Evolutionary conservation across 2,329 filamentous ascomycete species (phyloP).

Genomic region (Ceratocystis eucalypticola): DNA sequence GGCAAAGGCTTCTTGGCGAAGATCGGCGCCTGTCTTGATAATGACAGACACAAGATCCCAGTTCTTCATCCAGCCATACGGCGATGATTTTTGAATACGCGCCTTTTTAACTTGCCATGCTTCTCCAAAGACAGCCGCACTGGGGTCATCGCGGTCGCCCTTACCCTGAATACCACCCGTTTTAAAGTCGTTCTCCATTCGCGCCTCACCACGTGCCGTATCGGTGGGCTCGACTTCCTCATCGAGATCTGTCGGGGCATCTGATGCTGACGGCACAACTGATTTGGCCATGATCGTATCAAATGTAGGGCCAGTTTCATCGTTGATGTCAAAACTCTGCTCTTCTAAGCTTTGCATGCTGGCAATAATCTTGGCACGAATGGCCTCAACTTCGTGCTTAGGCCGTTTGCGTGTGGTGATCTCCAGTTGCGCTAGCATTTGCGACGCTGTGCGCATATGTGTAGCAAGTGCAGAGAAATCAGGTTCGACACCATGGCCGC

Average conservation of each 20-base stretch:
- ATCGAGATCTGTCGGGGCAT: slow-evolving; percentile 11
- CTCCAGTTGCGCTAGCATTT: slow-evolving; percentile 76
- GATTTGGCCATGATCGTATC: slow-evolving; percentile 70
- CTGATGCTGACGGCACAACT: slow-evolving; percentile 36
- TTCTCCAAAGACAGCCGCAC: slow-evolving; percentile 74
- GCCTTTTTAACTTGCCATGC: slow-evolving; percentile 77
- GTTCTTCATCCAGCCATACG: slow-evolving; percentile 80
- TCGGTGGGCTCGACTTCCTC: slow-evolving; percentile 28
- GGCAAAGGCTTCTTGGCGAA: slow-evolving; percentile 74
- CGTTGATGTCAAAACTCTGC: slow-evolving; percentile 66
- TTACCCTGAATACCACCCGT: slow-evolving; percentile 70
- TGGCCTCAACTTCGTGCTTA: slow-evolving; percentile 66
- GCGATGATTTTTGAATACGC: slow-evolving; percentile 67
- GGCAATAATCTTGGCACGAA: slow-evolving; percentile 74
- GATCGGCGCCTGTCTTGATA: slow-evolving; percentile 71
- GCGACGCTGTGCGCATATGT: slow-evolving; percentile 75
- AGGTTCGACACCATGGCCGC: slow-evolving; percentile 49
- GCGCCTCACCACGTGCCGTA: slow-evolving; percentile 54
- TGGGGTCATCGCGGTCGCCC: slow-evolving; percentile 72
- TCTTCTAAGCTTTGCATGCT: slow-evolving; percentile 83
- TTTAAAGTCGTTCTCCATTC: slow-evolving; percentile 84
- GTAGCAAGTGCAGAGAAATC: slow-evolving; percentile 73
- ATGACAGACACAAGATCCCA: slow-evolving; percentile 82
- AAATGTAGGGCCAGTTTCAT: slow-evolving; percentile 59
- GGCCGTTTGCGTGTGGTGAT: slow-evolving; percentile 68